These are phyloP conservation scores for Parafenestella ontariensis DNA, from an alignment of 2,329 filamentous ascomycete genomes.

Conservation along the genomic window DNA sequence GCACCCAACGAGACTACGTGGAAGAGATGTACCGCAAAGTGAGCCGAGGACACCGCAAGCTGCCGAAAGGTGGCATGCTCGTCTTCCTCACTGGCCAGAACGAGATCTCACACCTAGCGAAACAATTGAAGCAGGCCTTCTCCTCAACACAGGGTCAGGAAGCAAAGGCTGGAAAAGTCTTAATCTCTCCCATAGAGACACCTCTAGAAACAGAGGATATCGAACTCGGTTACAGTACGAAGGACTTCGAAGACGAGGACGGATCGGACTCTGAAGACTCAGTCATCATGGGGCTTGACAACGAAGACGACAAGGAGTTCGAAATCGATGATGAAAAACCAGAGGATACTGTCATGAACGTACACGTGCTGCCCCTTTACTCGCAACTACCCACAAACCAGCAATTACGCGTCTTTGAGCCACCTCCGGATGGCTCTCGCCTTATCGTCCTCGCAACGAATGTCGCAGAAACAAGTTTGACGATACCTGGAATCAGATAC, in stretches of 20 bases:
- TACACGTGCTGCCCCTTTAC: constrained; percentile 92
- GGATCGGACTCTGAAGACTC: constrained; percentile 63
- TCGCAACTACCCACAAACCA: constrained; percentile 90
- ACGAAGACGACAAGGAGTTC: constrained; percentile 69
- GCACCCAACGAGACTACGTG: constrained; percentile 85
- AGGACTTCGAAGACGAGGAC: constrained; percentile 53
- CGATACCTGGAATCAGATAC: constrained; percentile 92
- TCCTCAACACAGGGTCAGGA: constrained; percentile 56
- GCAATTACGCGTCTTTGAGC: constrained; percentile 88
- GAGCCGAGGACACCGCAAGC: constrained; percentile 82
- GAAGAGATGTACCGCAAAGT: constrained; percentile 91
- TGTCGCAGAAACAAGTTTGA: constrained; percentile 95
- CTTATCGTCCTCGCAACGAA: constrained; percentile 93
- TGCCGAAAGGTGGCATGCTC: constrained; percentile 88
- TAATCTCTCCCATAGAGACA: constrained; percentile 77
- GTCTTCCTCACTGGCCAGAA: constrained; percentile 94
- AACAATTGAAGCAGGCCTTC: constrained; percentile 75
- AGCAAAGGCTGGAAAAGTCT: constrained; percentile 69
- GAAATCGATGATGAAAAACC: constrained; percentile 70
- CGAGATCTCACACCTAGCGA: constrained; percentile 86
- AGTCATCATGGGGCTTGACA: constrained; percentile 66
- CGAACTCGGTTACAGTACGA: constrained; percentile 69
- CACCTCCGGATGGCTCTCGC: constrained; percentile 80
- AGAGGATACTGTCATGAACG: constrained; percentile 66
- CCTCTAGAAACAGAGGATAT: constrained; percentile 86